These are phyloP conservation scores for Phytophthora citrophthora DNA, from an alignment of 352 stramenopile genomes.

Conservation along the genomic window DNA sequence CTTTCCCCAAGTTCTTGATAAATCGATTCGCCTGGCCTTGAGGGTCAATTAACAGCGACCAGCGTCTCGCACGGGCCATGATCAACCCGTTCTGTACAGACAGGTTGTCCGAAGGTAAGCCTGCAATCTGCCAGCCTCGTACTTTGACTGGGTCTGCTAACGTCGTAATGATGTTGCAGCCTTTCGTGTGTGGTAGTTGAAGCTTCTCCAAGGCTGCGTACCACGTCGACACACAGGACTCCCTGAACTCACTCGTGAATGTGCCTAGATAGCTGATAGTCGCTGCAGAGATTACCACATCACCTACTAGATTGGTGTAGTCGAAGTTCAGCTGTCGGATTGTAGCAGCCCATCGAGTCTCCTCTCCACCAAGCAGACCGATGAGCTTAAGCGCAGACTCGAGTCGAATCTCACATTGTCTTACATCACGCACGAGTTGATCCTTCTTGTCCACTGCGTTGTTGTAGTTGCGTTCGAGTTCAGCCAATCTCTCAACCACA, in stretches of 20 bases:
- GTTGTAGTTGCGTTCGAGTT: slow-evolving; percentile 91
- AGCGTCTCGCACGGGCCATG: slow-evolving; percentile 89
- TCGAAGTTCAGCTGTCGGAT: slow-evolving; percentile 81
- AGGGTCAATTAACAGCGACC: slow-evolving; percentile 92
- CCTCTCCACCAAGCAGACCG: slow-evolving; percentile 88
- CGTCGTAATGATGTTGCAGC: slow-evolving; percentile 90
- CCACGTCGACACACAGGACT: slow-evolving; percentile 85
- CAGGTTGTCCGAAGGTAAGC: slow-evolving; percentile 89
- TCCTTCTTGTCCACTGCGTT: slow-evolving; percentile 89
- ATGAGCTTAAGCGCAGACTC: slow-evolving; percentile 93
- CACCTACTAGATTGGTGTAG: slow-evolving; percentile 91
- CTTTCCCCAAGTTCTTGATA: slow-evolving; percentile 93
- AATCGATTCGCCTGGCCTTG: slow-evolving; percentile 94
- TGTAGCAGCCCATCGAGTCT: slow-evolving; percentile 89
- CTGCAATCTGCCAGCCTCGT: slow-evolving; percentile 92
- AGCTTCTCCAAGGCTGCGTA: slow-evolving; percentile 76
- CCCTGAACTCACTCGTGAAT: slow-evolving; percentile 94
- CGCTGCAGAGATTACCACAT: slow-evolving; percentile 91
- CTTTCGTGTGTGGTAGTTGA: slow-evolving; percentile 79
- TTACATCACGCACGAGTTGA: slow-evolving; percentile 77
- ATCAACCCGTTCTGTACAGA: slow-evolving; percentile 95
- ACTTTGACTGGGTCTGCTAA: slow-evolving; percentile 92
- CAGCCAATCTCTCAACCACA: slow-evolving; percentile 88
- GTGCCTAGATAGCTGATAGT: slow-evolving; percentile 94
- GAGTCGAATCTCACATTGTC: slow-evolving; percentile 87